Conservation (phyloP, 352 stramenopile species). For the Blastocystis sp. region DNA sequence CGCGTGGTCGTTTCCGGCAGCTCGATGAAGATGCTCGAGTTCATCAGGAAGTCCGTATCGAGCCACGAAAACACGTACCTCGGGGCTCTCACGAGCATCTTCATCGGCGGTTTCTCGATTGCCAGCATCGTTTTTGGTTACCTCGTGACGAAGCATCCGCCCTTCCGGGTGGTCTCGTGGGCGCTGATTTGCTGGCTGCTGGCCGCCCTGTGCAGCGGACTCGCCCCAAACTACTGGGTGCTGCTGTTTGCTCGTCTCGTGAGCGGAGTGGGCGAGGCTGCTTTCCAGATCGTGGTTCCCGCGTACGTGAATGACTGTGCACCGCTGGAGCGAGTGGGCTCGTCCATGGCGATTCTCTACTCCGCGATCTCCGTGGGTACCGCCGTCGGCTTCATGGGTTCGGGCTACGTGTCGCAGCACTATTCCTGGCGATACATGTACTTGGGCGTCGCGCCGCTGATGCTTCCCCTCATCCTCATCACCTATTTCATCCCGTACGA, state of each 20-base stretch:
- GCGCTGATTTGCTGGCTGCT: constrained; percentile 12
- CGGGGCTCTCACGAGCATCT: constrained; percentile 11
- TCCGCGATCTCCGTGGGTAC: constrained; percentile 8
- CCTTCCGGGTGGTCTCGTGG: constrained; percentile 7
- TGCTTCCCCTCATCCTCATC: constrained; percentile 6
- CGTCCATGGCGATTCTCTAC: constrained; percentile 12
- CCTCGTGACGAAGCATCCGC: background rate
- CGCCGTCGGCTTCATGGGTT: constrained; percentile 26
- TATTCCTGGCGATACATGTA: constrained; percentile 43
- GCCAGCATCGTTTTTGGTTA: constrained; percentile 49
- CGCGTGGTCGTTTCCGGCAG: constrained; percentile 22
- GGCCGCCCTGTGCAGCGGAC: background rate
- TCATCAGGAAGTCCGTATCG: background rate
- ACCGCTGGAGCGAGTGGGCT: background rate
- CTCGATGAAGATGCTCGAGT: constrained; percentile 13
- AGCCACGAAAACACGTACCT: constrained; percentile 3
- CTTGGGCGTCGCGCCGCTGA: background rate
- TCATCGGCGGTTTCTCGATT: constrained; percentile 28
- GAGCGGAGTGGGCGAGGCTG: constrained; percentile 47
- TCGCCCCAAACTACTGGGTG: constrained; percentile 22
- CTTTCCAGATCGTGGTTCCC: constrained; percentile 47
- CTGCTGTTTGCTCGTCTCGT: constrained; percentile 13
- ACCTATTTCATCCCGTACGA: constrained; percentile 8
- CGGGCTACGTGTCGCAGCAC: constrained; percentile 16
- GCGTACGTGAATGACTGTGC: constrained; percentile 26